Conservation (phyloP, 1,284 basidiomycete species). For the Tilletia caries region DNA sequence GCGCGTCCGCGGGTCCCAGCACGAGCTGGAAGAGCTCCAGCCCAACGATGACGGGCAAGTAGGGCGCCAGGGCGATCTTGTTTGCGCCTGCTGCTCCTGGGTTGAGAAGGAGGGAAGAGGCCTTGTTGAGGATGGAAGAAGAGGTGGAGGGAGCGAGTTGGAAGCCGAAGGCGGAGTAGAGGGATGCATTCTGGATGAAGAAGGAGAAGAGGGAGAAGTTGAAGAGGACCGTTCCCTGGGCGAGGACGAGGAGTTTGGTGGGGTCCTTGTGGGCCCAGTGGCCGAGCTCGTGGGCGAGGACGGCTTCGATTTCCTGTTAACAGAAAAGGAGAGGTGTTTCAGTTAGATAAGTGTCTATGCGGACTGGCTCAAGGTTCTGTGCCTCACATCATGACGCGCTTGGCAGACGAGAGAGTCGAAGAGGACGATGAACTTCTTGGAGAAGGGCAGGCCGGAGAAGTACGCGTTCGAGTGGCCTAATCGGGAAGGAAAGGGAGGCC, state of each 20-base stretch:
- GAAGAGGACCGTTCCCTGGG: conserved; percentile 79
- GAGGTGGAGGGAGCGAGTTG: conserved; percentile 23
- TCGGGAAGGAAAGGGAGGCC: background rate
- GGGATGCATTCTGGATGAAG: conserved; percentile 73
- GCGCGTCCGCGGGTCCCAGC: conserved; percentile 41
- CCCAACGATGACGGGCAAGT: conserved; percentile 48
- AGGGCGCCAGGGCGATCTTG: conserved; percentile 25
- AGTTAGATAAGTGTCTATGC: conserved; percentile 58
- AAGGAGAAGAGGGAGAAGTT: conserved; percentile 85
- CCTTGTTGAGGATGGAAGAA: background rate
- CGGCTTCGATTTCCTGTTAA: conserved; percentile 50
- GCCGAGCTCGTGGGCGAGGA: conserved; percentile 79
- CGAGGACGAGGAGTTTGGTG: conserved; percentile 77
- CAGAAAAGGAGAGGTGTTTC: no score
- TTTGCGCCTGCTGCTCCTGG: conserved; percentile 15
- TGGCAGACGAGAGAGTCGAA: conserved; percentile 94
- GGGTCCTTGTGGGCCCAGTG: conserved; percentile 70
- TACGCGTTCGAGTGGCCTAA: conserved; percentile 79
- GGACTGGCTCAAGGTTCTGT: conserved; percentile 75
- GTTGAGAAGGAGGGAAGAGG: conserved; percentile 22
- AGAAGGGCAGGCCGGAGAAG: conserved; percentile 52
- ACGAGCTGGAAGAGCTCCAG: conserved; percentile 52
- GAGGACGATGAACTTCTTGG: conserved; percentile 67
- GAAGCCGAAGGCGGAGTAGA: conserved; percentile 85
- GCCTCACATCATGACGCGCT: conserved; percentile 67